phyloP scores from a whole-genome alignment of 108 stramenopile species.

The Conticribra guillardii region DNA sequence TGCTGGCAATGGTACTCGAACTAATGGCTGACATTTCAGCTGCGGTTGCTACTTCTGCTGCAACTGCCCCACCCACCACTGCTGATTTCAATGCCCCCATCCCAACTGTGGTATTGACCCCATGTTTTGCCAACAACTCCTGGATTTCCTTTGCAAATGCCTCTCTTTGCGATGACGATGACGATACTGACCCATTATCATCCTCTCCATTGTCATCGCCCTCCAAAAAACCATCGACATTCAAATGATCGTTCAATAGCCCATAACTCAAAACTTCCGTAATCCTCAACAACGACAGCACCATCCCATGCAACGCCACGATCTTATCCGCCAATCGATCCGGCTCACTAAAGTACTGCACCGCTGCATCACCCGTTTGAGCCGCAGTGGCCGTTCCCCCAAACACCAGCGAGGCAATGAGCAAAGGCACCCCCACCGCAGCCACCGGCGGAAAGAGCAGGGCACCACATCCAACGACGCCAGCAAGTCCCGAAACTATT shows the following conservation, averaged over 20 bases:
- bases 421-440: conserved; percentile 60
- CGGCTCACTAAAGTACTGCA: conserved; percentile 69
- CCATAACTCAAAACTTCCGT: conserved; percentile 64
- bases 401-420: conserved; percentile 74
- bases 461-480: conserved; percentile 65
- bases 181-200: not conserved
- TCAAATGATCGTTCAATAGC: conserved; percentile 32
- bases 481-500: conserved; percentile 66
- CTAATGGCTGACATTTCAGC: no score
- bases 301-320: conserved; percentile 69
- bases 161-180: not conserved
- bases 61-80: no score
- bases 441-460: conserved; percentile 66
- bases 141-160: conserved; percentile 25
- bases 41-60: no score
- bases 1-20: not conserved
- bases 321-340: conserved; percentile 68
- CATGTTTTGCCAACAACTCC: conserved; percentile 28
- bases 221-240: not conserved
- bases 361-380: conserved; percentile 58
- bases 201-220: conserved; percentile 5
- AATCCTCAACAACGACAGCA: conserved; percentile 58
- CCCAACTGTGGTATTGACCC: conserved; percentile 2
- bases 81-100: no score
- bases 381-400: conserved; percentile 69